A percentile compares a stretch with the other conserved stretches of the same genome.
phyloP scores from a whole-genome alignment of 2,329 filamentous ascomycete genomes.

The Alternaria sp. region DNA sequence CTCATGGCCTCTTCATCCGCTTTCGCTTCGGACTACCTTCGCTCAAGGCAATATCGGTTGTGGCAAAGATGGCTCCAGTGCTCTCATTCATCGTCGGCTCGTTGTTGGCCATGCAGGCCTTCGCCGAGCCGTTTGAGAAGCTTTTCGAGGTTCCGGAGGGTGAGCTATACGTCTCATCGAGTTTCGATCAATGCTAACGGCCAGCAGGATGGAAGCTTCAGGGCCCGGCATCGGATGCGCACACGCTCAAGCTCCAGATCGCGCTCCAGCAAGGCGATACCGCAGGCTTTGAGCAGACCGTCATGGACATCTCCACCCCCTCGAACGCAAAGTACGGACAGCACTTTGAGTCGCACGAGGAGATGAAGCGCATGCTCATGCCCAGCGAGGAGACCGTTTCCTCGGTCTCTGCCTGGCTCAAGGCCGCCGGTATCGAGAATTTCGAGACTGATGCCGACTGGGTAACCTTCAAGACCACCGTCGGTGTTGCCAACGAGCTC shows the following conservation, averaged over 20 bases:
- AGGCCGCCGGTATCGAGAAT: constrained; percentile 49
- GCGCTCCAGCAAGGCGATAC: constrained; percentile 41
- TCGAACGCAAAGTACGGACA: constrained; percentile 59
- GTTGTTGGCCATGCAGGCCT: constrained; percentile 30
- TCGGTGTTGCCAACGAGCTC: constrained; percentile 53
- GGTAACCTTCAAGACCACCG: constrained; percentile 51
- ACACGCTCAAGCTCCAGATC: constrained; percentile 42
- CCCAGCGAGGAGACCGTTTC: constrained; percentile 50
- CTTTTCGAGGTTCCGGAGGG: constrained; percentile 34
- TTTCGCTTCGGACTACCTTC: constrained; percentile 16
- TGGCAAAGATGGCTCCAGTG: constrained; percentile 33
- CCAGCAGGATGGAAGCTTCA: constrained; percentile 35
- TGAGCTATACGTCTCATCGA: constrained; percentile 5
- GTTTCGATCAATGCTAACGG: not conserved
- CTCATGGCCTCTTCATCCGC: constrained; percentile 9
- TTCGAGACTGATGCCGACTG: constrained; percentile 52
- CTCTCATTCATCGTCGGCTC: constrained; percentile 36
- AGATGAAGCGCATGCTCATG: constrained; percentile 56
- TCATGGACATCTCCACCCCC: constrained; percentile 58
- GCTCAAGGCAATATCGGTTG: constrained; percentile 22
- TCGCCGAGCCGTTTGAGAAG: constrained; percentile 41
- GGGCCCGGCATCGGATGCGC: constrained; percentile 26
- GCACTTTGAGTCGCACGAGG: constrained; percentile 55
- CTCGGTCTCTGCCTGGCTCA: constrained; percentile 57
- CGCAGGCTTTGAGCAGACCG: constrained; percentile 51